Percentiles rank a stretch among this genome's conserved stretches.
Conservation (phyloP, 2,329 filamentous ascomycete genomes). For the Fusarium continuum region DNA sequence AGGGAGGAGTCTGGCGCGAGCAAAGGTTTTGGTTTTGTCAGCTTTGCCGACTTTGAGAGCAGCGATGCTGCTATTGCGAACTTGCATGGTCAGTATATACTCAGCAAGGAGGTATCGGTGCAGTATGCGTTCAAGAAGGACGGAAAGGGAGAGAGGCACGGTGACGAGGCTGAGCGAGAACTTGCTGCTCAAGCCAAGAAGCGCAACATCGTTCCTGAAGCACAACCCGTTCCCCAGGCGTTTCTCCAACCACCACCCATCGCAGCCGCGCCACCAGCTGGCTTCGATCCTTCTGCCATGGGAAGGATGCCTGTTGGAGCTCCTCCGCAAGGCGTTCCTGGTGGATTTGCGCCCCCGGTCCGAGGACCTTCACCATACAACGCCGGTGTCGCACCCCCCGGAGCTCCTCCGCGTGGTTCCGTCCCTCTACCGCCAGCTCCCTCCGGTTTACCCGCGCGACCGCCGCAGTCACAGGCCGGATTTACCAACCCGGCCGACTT, state of each 20-base stretch:
- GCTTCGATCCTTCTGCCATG: constrained; percentile 50
- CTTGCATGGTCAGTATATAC: constrained; percentile 95
- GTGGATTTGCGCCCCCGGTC: constrained; percentile 51
- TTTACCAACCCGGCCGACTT: constrained; percentile 60
- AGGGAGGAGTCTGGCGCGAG: constrained; percentile 87
- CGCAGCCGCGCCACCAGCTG: constrained; percentile 41
- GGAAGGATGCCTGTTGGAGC: constrained; percentile 43
- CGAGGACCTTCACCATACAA: constrained; percentile 50
- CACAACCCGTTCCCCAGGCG: constrained; percentile 77
- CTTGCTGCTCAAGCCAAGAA: constrained; percentile 92
- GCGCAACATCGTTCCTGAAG: constrained; percentile 87
- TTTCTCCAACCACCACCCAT: constrained; percentile 61
- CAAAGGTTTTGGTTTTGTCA: constrained; percentile 97
- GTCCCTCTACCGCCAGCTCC: constrained; percentile 59
- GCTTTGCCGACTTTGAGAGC: constrained; percentile 90
- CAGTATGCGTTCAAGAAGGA: constrained; percentile 99
- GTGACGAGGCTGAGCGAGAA: constrained; percentile 91
- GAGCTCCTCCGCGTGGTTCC: constrained; percentile 43
- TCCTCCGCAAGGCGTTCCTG: constrained; percentile 50
- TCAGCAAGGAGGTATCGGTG: constrained; percentile 95
- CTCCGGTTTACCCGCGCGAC: constrained; percentile 60
- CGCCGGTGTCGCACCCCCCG: constrained; percentile 40
- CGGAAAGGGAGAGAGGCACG: constrained; percentile 94
- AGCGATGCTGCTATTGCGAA: constrained; percentile 90
- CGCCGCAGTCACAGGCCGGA: constrained; percentile 56